These are phyloP conservation scores for Colletotrichum orbiculare DNA, from an alignment of 2,329 filamentous ascomycete species.

Conservation along the genomic window DNA sequence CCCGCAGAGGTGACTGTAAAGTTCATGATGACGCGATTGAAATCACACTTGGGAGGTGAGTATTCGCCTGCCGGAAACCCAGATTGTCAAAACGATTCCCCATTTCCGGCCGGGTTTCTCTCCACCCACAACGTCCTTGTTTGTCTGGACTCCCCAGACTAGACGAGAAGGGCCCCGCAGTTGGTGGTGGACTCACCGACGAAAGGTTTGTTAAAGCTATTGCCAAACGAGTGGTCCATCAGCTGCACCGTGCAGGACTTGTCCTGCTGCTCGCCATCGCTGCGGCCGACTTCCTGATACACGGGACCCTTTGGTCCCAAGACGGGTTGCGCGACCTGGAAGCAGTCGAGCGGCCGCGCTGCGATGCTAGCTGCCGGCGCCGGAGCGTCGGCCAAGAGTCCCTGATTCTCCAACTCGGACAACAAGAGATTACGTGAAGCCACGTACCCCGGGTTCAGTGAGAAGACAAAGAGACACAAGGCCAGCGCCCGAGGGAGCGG, in stretches of 20 bases:
- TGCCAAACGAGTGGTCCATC: slow-evolving; percentile 77
- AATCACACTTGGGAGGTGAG: slow-evolving; percentile 73
- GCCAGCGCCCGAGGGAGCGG: slow-evolving; percentile 22
- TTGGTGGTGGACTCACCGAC: slow-evolving; percentile 63
- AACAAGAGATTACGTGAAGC: slow-evolving; percentile 20
- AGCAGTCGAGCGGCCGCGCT: slow-evolving; percentile 62
- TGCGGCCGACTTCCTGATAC: slow-evolving; percentile 23
- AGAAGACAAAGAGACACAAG: slow-evolving; percentile 27
- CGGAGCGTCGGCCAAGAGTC: slow-evolving; percentile 25
- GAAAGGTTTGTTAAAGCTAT: slow-evolving; percentile 79
- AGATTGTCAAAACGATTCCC: neutral
- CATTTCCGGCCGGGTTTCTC: neutral
- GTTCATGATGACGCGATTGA: slow-evolving; percentile 81
- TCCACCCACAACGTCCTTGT: neutral
- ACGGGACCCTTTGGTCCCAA: slow-evolving; percentile 57
- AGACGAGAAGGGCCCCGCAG: neutral
- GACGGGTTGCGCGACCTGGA: slow-evolving; percentile 77
- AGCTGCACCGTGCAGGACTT: slow-evolving; percentile 64
- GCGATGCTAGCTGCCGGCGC: neutral
- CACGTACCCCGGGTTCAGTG: slow-evolving; percentile 26
- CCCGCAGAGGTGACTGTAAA: slow-evolving; percentile 79
- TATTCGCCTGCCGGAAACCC: slow-evolving; percentile 63
- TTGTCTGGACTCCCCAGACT: neutral
- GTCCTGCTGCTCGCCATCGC: slow-evolving; percentile 38
- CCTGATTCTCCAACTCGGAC: slow-evolving; percentile 22